Conservation (phyloP, 495 filamentous ascomycete genomes). For the Xylona heveae region DNA sequence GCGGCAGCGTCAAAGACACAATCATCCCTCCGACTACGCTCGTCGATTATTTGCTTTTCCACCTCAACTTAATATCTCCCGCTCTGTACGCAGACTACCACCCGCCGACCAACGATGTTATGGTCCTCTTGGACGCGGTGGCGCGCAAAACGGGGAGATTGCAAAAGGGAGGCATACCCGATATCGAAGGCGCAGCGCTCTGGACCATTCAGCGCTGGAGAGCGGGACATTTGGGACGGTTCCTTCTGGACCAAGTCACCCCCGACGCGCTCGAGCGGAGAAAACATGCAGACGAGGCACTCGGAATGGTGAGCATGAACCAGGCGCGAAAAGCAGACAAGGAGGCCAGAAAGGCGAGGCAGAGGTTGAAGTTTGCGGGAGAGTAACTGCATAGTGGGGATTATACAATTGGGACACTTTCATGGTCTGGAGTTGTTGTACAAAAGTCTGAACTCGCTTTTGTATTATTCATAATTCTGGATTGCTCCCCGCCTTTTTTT, state of each 20-base stretch:
- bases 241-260: constrained; percentile 60
- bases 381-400: no score
- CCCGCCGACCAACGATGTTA: constrained; percentile 63
- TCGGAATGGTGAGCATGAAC: constrained; percentile 12
- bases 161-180: constrained; percentile 47
- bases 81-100: constrained; percentile 40
- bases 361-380: no score
- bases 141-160: constrained; percentile 57
- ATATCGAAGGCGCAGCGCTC: constrained; percentile 51
- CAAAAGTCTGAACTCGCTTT: no score
- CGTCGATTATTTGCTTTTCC: constrained; percentile 77
- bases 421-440: no score
- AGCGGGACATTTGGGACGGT: constrained; percentile 48
- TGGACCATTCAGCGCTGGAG: constrained; percentile 78
- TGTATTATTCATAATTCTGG: no score
- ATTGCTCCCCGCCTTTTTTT: no score
- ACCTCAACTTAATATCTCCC: constrained; percentile 43
- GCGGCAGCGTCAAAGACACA: constrained; percentile 77
- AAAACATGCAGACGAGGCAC: constrained; percentile 7
- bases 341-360: constrained; percentile 7
- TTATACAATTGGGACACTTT: no score
- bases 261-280: constrained; percentile 27
- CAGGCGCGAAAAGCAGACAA: constrained; percentile 16
- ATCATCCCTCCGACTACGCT: constrained; percentile 53
- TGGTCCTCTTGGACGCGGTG: constrained; percentile 40